Conservation (phyloP, 345 rosid species). For the Physaria fendleri region DNA sequence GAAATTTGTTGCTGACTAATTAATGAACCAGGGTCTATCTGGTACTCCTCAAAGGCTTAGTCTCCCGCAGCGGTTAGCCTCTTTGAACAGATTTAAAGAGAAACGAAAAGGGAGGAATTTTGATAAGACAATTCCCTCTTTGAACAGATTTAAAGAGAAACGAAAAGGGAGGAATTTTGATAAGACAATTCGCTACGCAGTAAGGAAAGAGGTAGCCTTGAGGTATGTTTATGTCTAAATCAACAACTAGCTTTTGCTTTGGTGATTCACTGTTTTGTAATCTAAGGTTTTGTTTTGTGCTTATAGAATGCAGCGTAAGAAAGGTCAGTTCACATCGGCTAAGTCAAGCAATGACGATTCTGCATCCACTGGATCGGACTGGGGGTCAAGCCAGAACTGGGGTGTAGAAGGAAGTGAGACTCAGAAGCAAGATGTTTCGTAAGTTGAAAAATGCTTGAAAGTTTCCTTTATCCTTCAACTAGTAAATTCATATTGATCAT, state of each 20-base stretch:
- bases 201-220: constrained; percentile 61
- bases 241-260: neutral
- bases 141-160: too few relatives aligned
- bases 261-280: too few relatives aligned
- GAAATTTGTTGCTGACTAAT: constrained; percentile 22
- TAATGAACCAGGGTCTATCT: constrained; percentile 38
- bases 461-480: too few relatives aligned
- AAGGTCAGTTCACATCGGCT: constrained; percentile 59
- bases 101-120: constrained; percentile 56
- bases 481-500: too few relatives aligned
- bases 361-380: constrained; percentile 38
- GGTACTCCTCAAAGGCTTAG: constrained; percentile 47
- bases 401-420: constrained; percentile 39
- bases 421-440: constrained; percentile 46
- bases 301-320: constrained; percentile 58
- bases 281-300: neutral
- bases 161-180: too few relatives aligned
- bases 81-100: constrained; percentile 51
- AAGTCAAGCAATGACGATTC: constrained; percentile 51
- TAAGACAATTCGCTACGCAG: too few relatives aligned
- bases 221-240: constrained; percentile 37
- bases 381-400: constrained; percentile 50
- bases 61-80: constrained; percentile 51
- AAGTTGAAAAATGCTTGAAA: constrained; percentile 26
- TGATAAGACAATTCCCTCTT: constrained; percentile 57